Evolutionary conservation across 176 grass and related monocot genomes (phyloP).

Genomic region (Avena insularis): DNA sequence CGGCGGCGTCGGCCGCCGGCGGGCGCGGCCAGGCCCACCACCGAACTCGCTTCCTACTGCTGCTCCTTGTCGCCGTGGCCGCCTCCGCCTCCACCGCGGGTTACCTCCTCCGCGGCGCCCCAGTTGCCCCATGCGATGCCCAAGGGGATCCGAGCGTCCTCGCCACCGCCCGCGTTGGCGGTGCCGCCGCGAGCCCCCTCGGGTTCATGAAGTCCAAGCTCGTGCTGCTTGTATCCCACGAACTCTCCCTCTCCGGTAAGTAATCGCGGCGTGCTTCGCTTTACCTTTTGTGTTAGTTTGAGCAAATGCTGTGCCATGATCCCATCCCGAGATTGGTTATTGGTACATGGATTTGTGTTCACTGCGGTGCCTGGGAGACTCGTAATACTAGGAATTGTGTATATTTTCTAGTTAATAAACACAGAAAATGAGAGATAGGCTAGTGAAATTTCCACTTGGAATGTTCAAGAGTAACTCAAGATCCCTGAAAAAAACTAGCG

Average conservation of each 20-base stretch:
- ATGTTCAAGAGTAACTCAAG: background rate
- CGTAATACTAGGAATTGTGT: background rate
- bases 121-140: slow-evolving; percentile 41
- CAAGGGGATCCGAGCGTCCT: slow-evolving; percentile 11
- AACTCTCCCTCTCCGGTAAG: slow-evolving; percentile 96
- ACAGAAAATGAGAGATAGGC: background rate
- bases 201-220: slow-evolving; percentile 80
- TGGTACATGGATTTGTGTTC: background rate
- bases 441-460: slow-evolving; percentile 27
- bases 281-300: slow-evolving; percentile 13
- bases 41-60: slow-evolving; percentile 54
- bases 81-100: slow-evolving; percentile 55
- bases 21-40: slow-evolving; percentile 49
- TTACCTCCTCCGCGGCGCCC: slow-evolving; percentile 63
- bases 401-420: background rate
- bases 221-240: slow-evolving; percentile 89
- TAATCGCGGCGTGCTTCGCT: slow-evolving; percentile 30
- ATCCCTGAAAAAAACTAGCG: background rate
- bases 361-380: background rate
- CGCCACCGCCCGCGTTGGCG: background rate
- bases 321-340: background rate
- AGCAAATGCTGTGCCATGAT: background rate
- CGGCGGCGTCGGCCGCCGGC: slow-evolving; percentile 29
- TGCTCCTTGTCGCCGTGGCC: slow-evolving; percentile 50
- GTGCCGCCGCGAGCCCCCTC: slow-evolving; percentile 49